phyloP scores from a whole-genome alignment of 441 rosid species.

The Gossypium schwendimanii region DNA sequence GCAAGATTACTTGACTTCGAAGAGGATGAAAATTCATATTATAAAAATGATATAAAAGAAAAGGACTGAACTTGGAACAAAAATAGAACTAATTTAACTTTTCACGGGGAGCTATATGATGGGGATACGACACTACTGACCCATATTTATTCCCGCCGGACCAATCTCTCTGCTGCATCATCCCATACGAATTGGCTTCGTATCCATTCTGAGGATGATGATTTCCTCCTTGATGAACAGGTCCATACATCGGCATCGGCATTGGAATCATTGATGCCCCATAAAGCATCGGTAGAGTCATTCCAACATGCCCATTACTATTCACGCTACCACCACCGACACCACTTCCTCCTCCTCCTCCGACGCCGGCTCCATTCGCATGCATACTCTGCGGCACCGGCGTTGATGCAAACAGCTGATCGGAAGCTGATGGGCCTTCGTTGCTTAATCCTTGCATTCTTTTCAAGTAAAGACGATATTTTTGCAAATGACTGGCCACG shows the following conservation, averaged over 20 bases:
- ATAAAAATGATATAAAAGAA: background rate
- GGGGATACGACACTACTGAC: slow-evolving; percentile 46
- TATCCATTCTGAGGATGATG: slow-evolving; percentile 32
- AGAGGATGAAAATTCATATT: background rate
- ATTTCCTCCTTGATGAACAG: slow-evolving; percentile 36
- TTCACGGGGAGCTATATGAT: slow-evolving; percentile 35
- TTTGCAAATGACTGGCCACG: slow-evolving; percentile 93
- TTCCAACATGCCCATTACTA: slow-evolving; percentile 32
- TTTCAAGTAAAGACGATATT: slow-evolving; percentile 79
- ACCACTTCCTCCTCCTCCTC: slow-evolving; percentile 12
- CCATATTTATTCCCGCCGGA: slow-evolving; percentile 51
- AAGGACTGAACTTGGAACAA: slow-evolving; percentile 12
- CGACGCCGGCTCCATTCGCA: slow-evolving; percentile 31
- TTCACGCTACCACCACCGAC: background rate
- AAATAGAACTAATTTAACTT: slow-evolving; percentile 20
- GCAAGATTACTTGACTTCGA: background rate
- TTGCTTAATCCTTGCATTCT: slow-evolving; percentile 73
- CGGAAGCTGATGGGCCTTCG: slow-evolving; percentile 67
- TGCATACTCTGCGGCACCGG: slow-evolving; percentile 60
- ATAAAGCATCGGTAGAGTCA: slow-evolving; percentile 37
- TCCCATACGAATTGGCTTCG: slow-evolving; percentile 38
- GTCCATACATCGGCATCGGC: slow-evolving; percentile 69
- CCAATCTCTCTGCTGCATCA: slow-evolving; percentile 60
- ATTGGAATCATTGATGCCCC: slow-evolving; percentile 56
- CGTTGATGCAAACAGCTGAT: slow-evolving; percentile 70